Conservation (phyloP, 495 filamentous ascomycete species). For the Aspergillus carlsbadensis region DNA sequence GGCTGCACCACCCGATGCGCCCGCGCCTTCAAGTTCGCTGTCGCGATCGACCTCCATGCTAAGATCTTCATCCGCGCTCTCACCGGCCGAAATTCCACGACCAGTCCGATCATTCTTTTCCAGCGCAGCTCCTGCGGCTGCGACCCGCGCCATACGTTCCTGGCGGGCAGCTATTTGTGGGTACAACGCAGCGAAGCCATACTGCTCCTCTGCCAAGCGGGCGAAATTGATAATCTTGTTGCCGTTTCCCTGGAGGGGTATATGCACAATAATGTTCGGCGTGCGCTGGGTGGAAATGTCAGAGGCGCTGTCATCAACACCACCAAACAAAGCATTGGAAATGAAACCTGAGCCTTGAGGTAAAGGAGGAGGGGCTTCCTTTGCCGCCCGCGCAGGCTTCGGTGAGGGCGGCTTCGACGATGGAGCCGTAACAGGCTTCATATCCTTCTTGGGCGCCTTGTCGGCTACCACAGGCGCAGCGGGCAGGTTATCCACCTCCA, state of each 20-base stretch:
- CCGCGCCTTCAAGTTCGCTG: slow-evolving; percentile 68
- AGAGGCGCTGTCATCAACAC: slow-evolving; percentile 44
- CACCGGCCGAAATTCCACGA: slow-evolving; percentile 58
- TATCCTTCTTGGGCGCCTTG: slow-evolving; percentile 32
- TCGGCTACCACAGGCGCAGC: slow-evolving; percentile 16
- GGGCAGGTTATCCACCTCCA: slow-evolving; percentile 42
- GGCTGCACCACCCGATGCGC: slow-evolving; percentile 65
- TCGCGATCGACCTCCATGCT: slow-evolving; percentile 45
- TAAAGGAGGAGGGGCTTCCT: slow-evolving; percentile 54
- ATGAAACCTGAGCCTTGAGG: slow-evolving; percentile 69
- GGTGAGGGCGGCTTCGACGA: slow-evolving; percentile 60
- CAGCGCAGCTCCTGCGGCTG: slow-evolving; percentile 76
- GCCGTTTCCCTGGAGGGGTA: slow-evolving; percentile 73
- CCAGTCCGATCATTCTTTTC: slow-evolving; percentile 59
- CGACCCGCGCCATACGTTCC: slow-evolving; percentile 75
- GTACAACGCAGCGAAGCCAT: slow-evolving; percentile 91
- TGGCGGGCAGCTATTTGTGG: slow-evolving; percentile 85
- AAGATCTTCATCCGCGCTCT: slow-evolving; percentile 59
- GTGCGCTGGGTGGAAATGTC: slow-evolving; percentile 48
- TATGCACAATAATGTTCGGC: slow-evolving; percentile 80
- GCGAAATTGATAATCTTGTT: slow-evolving; percentile 96
- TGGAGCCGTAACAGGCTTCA: slow-evolving; percentile 45
- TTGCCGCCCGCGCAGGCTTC: slow-evolving; percentile 53
- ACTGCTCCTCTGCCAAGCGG: slow-evolving; percentile 85
- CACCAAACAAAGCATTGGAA: slow-evolving; percentile 61